phyloP scores from a whole-genome alignment of 2,329 filamentous ascomycete genomes.

The Berkeleyomyces rouxiae region DNA sequence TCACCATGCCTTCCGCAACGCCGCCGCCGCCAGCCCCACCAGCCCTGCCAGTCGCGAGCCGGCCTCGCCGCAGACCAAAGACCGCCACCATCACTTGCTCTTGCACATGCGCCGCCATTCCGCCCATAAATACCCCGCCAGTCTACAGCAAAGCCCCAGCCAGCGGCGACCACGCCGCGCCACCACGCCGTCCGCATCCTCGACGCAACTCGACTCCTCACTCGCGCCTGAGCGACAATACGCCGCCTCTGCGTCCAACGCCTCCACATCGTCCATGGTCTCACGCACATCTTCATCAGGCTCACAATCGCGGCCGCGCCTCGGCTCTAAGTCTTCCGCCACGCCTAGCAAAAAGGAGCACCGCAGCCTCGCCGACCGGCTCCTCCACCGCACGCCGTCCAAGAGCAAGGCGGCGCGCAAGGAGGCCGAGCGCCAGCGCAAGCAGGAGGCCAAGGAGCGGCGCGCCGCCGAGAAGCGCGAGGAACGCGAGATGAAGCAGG shows the following conservation, averaged over 20 bases:
- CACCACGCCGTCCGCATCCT: neutral
- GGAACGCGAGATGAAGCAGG: constrained; percentile 32
- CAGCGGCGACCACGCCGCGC: neutral
- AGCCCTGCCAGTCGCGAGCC: neutral
- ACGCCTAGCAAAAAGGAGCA: neutral
- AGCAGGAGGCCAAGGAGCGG: constrained; percentile 32
- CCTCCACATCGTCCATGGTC: neutral
- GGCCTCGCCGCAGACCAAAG: neutral
- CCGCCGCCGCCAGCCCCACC: neutral
- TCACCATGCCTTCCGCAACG: neutral
- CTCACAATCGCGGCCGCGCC: neutral
- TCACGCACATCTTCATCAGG: neutral
- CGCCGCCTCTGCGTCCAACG: neutral
- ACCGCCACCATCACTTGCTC: neutral
- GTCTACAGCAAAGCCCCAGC: neutral
- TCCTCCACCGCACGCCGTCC: neutral
- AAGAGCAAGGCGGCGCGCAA: neutral
- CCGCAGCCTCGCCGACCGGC: constrained; percentile 6
- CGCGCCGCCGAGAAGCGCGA: constrained; percentile 30
- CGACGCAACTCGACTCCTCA: neutral
- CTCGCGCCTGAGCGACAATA: neutral
- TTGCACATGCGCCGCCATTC: neutral
- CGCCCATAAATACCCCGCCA: neutral
- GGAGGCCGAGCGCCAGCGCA: constrained; percentile 6
- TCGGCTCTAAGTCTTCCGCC: neutral